A percentile compares a stretch with the other conserved stretches of the same genome.
phyloP scores from a whole-genome alignment of 257 asterid genomes.

The Euphrasia confusa region DNA sequence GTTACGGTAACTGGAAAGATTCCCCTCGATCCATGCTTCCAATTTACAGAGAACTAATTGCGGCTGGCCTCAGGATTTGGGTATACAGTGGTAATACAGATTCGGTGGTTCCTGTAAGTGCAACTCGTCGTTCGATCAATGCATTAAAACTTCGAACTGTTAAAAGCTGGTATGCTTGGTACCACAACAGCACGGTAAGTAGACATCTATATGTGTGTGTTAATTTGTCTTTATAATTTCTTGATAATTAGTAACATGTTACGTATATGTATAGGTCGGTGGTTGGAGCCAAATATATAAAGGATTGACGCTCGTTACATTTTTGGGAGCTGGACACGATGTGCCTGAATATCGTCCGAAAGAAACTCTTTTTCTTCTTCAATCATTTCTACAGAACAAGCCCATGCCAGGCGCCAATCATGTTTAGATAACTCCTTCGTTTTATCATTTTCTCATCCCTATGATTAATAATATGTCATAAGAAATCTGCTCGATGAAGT shows the following conservation, averaged over 20 bases:
- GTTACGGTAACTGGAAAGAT: slow-evolving; percentile 71
- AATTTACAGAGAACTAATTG: slow-evolving; percentile 70
- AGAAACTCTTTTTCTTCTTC: slow-evolving; percentile 73
- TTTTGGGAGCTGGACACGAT: slow-evolving; percentile 95
- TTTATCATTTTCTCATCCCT: no score
- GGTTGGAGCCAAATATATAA: slow-evolving; percentile 97
- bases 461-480: no score
- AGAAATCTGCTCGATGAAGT: no score
- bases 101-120: slow-evolving; percentile 88
- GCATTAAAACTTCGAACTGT: slow-evolving; percentile 84
- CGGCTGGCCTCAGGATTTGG: slow-evolving; percentile 86
- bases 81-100: slow-evolving; percentile 97
- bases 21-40: slow-evolving; percentile 94
- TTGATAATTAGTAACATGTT: neutral
- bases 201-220: neutral
- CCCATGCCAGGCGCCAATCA: slow-evolving; percentile 32
- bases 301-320: slow-evolving; percentile 80
- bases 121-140: slow-evolving; percentile 85
- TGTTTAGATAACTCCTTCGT: no score
- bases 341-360: slow-evolving; percentile 97
- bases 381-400: slow-evolving; percentile 67
- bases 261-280: slow-evolving; percentile 53
- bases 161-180: slow-evolving; percentile 86
- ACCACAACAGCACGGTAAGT: slow-evolving; percentile 63
- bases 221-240: no score